phyloP scores from a whole-genome alignment of 2,329 filamentous ascomycete genomes.

The Exophiala lecanii-corni region DNA sequence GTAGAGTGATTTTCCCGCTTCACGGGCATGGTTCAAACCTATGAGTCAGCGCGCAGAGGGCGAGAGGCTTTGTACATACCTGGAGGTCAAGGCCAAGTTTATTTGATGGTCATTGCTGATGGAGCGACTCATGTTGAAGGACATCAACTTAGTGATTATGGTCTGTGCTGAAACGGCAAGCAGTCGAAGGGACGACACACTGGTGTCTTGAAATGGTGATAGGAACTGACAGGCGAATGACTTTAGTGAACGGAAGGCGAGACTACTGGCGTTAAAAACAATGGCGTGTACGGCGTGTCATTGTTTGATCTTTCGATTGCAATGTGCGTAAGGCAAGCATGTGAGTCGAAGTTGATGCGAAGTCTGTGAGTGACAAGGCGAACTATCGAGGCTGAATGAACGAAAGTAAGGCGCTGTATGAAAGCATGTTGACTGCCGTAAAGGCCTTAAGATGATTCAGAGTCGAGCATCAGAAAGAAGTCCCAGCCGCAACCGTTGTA shows the following conservation, averaged over 20 bases:
- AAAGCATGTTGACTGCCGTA: constrained; percentile 19
- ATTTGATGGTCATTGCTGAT: too few species aligned
- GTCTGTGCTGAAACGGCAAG: not conserved
- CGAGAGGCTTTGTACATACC: not conserved
- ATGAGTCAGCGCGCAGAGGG: not conserved
- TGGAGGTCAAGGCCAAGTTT: too few species aligned
- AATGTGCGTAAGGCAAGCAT: constrained; percentile 22
- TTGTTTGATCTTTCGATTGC: constrained; percentile 15
- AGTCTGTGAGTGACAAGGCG: constrained; percentile 16
- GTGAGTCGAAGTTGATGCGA: constrained; percentile 20
- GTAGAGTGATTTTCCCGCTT: too few species aligned
- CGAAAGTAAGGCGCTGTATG: constrained; percentile 16
- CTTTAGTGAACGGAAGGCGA: constrained; percentile 9
- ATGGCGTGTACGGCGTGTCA: constrained; percentile 21
- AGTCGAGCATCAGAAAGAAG: constrained; percentile 21
- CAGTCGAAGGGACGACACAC: not conserved
- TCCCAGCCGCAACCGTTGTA: constrained; percentile 22
- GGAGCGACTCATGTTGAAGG: too few species aligned
- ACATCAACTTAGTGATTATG: too few species aligned
- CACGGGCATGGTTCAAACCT: too few species aligned
- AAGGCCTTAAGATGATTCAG: constrained; percentile 19
- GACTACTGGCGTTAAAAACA: constrained; percentile 21
- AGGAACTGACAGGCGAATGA: constrained; percentile 6
- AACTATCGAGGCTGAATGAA: constrained; percentile 23
- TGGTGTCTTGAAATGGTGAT: constrained; percentile 4